Evolutionary conservation across 2,329 filamentous ascomycete species (phyloP).

Genomic region (Colletotrichum simmondsii): DNA sequence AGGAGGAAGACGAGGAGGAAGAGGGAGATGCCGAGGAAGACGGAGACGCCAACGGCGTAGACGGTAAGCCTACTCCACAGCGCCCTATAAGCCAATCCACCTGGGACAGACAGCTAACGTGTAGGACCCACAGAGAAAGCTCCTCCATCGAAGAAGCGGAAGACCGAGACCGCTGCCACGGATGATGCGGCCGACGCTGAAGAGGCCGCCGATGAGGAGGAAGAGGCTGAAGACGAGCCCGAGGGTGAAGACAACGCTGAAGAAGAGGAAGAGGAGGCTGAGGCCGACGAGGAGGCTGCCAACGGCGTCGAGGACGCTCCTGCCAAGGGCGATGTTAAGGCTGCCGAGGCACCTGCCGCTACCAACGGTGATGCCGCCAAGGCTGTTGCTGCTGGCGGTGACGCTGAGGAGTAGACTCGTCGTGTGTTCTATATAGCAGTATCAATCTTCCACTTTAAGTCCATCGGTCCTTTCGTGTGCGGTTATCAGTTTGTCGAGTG

Average conservation of each 20-base stretch:
- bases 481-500: slow-evolving; percentile 21
- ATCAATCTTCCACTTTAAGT: neutral
- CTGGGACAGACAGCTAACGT: neutral
- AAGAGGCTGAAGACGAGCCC: slow-evolving; percentile 42
- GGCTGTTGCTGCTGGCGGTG: slow-evolving; percentile 36
- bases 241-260: slow-evolving; percentile 45
- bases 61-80: neutral
- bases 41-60: slow-evolving; percentile 37
- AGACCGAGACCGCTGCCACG: slow-evolving; percentile 50
- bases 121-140: slow-evolving; percentile 44
- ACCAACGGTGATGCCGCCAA: slow-evolving; percentile 41
- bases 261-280: slow-evolving; percentile 39
- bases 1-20: slow-evolving; percentile 48
- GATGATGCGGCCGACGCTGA: slow-evolving; percentile 42
- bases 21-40: slow-evolving; percentile 44
- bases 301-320: slow-evolving; percentile 38
- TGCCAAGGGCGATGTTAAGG: slow-evolving; percentile 43
- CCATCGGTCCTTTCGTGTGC: neutral
- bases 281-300: slow-evolving; percentile 38
- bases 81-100: neutral
- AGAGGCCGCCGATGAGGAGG: slow-evolving; percentile 45
- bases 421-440: neutral
- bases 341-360: slow-evolving; percentile 37
- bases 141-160: slow-evolving; percentile 64
- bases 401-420: slow-evolving; percentile 34